A percentile compares a stretch with the other conserved stretches of the same genome.
These are phyloP conservation scores for Microsporum canis DNA, from an alignment of 2,329 filamentous ascomycete species.

Conservation along the genomic window DNA sequence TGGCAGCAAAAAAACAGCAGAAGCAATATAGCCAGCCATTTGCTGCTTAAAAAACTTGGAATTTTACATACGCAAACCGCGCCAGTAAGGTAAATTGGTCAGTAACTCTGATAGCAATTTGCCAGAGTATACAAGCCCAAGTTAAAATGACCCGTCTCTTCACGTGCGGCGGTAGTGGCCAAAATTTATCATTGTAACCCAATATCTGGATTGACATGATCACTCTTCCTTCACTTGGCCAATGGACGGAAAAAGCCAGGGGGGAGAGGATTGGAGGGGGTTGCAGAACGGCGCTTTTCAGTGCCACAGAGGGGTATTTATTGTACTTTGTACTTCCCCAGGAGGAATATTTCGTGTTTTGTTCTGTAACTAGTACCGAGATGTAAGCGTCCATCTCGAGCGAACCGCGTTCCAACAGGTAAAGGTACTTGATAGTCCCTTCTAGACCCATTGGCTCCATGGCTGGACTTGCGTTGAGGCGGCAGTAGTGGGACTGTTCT, in stretches of 20 bases:
- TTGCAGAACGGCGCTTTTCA: neutral
- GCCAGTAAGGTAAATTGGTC: neutral
- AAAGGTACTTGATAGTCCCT: neutral
- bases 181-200: neutral
- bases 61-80: neutral
- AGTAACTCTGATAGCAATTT: neutral
- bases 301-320: neutral
- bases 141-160: conserved; percentile 1
- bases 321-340: neutral
- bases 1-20: neutral
- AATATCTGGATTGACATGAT: neutral
- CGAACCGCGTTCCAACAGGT: neutral
- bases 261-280: neutral
- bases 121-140: neutral
- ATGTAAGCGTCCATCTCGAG: neutral
- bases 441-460: neutral
- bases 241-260: neutral
- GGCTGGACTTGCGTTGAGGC: neutral
- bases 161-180: neutral
- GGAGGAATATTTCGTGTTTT: neutral
- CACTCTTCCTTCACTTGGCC: neutral
- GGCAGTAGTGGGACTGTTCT: neutral
- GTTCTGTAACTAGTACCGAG: neutral
- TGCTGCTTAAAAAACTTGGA: neutral
- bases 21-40: neutral